These are phyloP conservation scores for Aspergillus sp. DNA, from an alignment of 2,329 filamentous ascomycete species.

Conservation along the genomic window DNA sequence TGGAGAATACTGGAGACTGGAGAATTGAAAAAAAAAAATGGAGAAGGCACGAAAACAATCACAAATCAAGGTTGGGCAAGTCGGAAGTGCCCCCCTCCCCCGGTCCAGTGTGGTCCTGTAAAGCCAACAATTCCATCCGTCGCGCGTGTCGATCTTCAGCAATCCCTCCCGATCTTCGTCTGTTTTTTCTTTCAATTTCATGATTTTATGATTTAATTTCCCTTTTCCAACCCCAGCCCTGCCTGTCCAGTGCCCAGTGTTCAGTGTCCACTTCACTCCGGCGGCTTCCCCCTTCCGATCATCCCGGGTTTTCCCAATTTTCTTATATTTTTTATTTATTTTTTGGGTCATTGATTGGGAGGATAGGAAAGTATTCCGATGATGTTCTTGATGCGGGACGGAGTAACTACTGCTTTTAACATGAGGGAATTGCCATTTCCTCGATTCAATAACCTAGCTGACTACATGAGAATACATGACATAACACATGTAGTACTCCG, in stretches of 20 bases:
- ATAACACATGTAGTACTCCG: no score
- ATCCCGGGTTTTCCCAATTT: not conserved
- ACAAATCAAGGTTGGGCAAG: no score
- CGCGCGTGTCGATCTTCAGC: not conserved
- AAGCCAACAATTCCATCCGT: not conserved
- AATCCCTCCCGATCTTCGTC: not conserved
- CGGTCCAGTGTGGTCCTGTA: not conserved
- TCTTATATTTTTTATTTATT: not conserved
- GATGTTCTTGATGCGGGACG: not conserved
- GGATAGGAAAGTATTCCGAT: not conserved
- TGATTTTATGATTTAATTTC: not conserved
- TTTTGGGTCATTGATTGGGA: not conserved
- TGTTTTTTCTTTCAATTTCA: not conserved
- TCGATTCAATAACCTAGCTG: not conserved
- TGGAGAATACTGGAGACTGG: no score
- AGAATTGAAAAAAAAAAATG: no score
- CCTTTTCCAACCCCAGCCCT: not conserved
- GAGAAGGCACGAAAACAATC: no score
- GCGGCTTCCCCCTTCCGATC: not conserved
- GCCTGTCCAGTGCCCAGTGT: not conserved
- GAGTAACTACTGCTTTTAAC: not conserved
- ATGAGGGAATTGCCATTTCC: not conserved
- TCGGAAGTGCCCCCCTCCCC: no score
- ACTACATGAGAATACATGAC: no score
- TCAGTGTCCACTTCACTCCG: no score